Conservation (phyloP, 179 eudicot species). For the Corrigiola litoralis region DNA sequence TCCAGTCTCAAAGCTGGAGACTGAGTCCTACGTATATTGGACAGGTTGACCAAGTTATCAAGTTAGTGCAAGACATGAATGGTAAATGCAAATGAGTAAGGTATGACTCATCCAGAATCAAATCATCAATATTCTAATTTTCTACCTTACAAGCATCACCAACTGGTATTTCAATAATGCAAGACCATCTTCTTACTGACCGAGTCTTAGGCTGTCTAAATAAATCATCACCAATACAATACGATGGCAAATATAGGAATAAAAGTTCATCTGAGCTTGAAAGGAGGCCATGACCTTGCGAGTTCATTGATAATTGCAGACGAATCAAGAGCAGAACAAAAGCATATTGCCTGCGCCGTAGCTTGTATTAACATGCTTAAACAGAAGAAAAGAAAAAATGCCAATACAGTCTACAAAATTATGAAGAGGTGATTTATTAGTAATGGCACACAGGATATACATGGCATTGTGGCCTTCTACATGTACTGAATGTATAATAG, state of each 20-base stretch:
- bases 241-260: not conserved
- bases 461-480: no score
- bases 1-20: constrained; percentile 1
- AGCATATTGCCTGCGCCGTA: no score
- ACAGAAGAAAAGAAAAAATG: no score
- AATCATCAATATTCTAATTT: not conserved
- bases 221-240: not conserved
- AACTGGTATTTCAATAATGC: not conserved
- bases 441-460: no score
- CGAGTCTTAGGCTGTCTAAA: not conserved
- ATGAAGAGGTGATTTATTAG: no score
- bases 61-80: constrained; percentile 24
- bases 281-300: not conserved
- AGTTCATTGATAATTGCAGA: no score
- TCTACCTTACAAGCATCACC: not conserved
- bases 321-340: no score
- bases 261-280: not conserved
- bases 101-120: constrained; percentile 11
- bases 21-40: constrained; percentile 14
- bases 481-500: no score
- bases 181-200: not conserved
- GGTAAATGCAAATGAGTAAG: not conserved
- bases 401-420: no score
- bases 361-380: no score
- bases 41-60: constrained; percentile 13